phyloP scores from a whole-genome alignment of 2,329 filamentous ascomycete genomes.

The Colletotrichum chlorophyti region DNA sequence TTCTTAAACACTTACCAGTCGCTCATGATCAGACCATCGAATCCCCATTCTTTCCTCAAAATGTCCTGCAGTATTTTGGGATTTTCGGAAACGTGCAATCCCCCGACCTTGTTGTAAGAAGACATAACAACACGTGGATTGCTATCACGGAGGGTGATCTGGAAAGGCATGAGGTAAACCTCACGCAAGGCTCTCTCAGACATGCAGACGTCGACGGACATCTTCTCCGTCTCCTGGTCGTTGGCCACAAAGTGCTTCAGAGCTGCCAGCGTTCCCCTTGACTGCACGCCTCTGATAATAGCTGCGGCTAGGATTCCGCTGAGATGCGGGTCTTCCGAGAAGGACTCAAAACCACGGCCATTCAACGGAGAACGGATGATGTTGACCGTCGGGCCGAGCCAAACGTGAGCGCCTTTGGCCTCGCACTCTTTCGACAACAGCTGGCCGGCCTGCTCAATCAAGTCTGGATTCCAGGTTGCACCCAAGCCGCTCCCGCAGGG shows the following conservation, averaged over 20 bases:
- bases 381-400: constrained; percentile 68
- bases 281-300: constrained; percentile 61
- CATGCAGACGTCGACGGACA: constrained; percentile 60
- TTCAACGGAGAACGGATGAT: constrained; percentile 67
- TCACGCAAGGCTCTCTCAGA: constrained; percentile 63
- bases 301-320: constrained; percentile 60
- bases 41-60: constrained; percentile 63
- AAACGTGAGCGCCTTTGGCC: constrained; percentile 62
- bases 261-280: constrained; percentile 60
- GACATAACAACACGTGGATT: constrained; percentile 65
- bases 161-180: constrained; percentile 65
- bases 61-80: constrained; percentile 55
- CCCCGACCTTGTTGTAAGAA: constrained; percentile 65
- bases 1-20: constrained; percentile 53
- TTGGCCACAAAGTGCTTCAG: constrained; percentile 69
- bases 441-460: constrained; percentile 57
- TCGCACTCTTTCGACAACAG: constrained; percentile 60
- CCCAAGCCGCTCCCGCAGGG: constrained; percentile 65
- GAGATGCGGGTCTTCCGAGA: constrained; percentile 64
- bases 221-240: constrained; percentile 66
- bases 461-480: constrained; percentile 61
- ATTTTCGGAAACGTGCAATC: constrained; percentile 61
- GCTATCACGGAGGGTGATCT: constrained; percentile 60
- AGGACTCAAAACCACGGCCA: constrained; percentile 65
- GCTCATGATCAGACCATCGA: constrained; percentile 63